Percentiles rank a stretch among this genome's conserved stretches.
phyloP scores from a whole-genome alignment of 2,329 filamentous ascomycete genomes.

The Neofusicoccum kwambonambiense region DNA sequence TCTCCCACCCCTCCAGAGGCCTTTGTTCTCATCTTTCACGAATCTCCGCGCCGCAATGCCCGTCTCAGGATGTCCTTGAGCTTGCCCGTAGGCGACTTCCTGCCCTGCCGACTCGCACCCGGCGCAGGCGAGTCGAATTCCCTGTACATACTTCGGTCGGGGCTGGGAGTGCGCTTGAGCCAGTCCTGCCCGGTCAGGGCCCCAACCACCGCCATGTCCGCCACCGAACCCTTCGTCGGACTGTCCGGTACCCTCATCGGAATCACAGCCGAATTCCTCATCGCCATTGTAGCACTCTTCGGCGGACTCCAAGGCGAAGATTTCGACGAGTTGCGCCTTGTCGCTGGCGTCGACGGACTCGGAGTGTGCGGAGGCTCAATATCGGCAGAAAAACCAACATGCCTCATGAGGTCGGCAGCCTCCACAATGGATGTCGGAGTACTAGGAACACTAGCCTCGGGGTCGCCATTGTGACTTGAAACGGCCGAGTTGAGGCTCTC shows the following conservation, averaged over 20 bases:
- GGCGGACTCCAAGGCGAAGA: background rate
- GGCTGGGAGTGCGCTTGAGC: slow-evolving; percentile 30
- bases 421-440: background rate
- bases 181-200: slow-evolving; percentile 22
- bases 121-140: slow-evolving; percentile 4
- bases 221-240: background rate
- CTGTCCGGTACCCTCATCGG: background rate
- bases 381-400: background rate
- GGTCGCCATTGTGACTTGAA: background rate
- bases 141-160: slow-evolving; percentile 21
- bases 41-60: background rate
- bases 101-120: background rate
- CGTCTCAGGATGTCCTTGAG: background rate
- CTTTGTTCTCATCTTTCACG: background rate
- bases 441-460: background rate
- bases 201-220: background rate
- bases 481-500: background rate
- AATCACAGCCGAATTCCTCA: background rate
- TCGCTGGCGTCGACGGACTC: background rate
- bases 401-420: background rate
- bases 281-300: background rate
- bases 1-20: background rate
- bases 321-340: background rate
- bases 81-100: slow-evolving; percentile 1
- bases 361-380: background rate